phyloP scores from a whole-genome alignment of 257 asterid species.

The Apocynum venetum region DNA sequence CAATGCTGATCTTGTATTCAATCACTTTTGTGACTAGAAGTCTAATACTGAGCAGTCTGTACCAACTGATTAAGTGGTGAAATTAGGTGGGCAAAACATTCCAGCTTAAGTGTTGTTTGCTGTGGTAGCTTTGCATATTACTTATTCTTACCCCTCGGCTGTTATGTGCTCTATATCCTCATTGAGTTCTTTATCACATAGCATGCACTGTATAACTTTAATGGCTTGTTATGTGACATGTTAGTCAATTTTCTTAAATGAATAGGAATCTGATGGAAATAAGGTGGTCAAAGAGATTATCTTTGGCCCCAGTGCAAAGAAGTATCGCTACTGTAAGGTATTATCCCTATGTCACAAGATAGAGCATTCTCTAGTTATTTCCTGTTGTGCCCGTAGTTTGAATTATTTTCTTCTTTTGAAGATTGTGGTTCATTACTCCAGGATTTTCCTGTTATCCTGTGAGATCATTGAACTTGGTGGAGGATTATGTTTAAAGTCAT shows the following conservation, averaged over 20 bases:
- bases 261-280: constrained; percentile 76
- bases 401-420: background rate
- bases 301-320: constrained; percentile 62
- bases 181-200: background rate
- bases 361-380: background rate
- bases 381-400: background rate
- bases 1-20: background rate
- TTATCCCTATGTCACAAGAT: background rate
- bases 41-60: background rate
- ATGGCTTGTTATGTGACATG: background rate
- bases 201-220: background rate
- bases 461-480: background rate
- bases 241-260: background rate
- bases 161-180: background rate
- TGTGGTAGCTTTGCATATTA: background rate
- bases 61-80: background rate
- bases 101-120: background rate
- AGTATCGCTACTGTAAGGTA: constrained; percentile 82
- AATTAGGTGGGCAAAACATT: background rate
- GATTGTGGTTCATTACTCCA: background rate
- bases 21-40: background rate
- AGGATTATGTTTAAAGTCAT: background rate
- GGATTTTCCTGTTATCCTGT: background rate
- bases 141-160: background rate
- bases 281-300: constrained; percentile 61